phyloP scores from a whole-genome alignment of 164 flowering plant genomes.

The Liriodendron chinense region DNA sequence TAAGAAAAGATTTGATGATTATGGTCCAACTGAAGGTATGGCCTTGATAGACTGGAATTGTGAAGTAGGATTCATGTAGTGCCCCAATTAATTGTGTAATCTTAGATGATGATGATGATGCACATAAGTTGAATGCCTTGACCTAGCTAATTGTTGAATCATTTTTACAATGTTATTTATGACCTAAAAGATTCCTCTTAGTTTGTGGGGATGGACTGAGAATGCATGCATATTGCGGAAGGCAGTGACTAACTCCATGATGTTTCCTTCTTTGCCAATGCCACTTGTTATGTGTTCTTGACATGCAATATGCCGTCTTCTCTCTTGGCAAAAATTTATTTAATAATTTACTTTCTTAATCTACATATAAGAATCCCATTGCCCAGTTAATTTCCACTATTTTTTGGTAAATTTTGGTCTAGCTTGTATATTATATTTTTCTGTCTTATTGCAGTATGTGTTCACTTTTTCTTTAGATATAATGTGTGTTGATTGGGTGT shows the following conservation, averaged over 20 bases:
- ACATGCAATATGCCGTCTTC: neutral
- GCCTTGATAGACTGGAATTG: no score
- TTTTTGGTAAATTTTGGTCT: neutral
- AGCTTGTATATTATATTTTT: neutral
- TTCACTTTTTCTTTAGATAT: neutral
- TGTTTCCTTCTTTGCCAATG: neutral
- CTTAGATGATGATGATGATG: no score
- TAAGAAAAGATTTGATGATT: no score
- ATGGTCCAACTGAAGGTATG: no score
- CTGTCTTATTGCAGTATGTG: neutral
- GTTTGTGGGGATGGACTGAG: neutral
- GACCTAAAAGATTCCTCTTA: no score
- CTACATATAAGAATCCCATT: neutral
- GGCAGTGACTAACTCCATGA: neutral
- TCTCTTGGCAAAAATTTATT: neutral
- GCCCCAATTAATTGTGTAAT: no score
- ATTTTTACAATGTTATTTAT: no score
- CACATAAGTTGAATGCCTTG: no score
- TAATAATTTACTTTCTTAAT: neutral
- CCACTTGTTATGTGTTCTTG: neutral
- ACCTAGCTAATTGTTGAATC: no score
- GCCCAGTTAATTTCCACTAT: neutral
- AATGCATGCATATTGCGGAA: neutral
- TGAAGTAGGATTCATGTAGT: no score
- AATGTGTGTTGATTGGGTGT: slow-evolving; percentile 14